phyloP scores from a whole-genome alignment of 345 rosid species.

The Murraya koenigii region DNA sequence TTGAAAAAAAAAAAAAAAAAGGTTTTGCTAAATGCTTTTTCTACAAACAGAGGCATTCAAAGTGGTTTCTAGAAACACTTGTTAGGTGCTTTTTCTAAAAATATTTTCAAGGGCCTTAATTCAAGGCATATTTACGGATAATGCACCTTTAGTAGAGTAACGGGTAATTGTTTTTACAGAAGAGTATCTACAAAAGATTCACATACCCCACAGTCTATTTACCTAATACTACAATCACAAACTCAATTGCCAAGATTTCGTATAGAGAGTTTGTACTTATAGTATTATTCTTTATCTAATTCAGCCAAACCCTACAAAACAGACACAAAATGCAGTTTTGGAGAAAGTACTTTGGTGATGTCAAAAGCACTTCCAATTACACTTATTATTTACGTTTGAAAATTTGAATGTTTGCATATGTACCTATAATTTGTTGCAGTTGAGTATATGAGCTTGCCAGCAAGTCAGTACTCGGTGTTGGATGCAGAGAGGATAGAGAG shows the following conservation, averaged over 20 bases:
- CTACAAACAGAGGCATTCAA: neutral
- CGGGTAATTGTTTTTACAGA: too few species aligned
- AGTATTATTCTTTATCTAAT: too few species aligned
- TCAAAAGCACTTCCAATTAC: neutral
- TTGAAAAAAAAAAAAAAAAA: too few species aligned
- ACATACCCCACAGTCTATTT: neutral
- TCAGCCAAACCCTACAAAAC: neutral
- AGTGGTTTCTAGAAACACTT: neutral
- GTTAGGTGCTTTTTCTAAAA: neutral
- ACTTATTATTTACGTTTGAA: neutral
- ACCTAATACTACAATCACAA: neutral
- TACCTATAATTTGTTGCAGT: conserved; percentile 32
- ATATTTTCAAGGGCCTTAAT: neutral
- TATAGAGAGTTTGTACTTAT: too few species aligned
- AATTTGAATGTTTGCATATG: neutral
- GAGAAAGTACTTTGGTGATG: neutral
- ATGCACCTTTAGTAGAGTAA: neutral
- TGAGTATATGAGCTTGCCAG: conserved; percentile 96
- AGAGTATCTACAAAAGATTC: neutral
- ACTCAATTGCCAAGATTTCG: too few species aligned
- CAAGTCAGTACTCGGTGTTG: conserved; percentile 95
- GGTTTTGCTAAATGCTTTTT: neutral
- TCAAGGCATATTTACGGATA: neutral
- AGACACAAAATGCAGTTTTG: neutral
- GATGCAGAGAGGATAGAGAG: conserved; percentile 98